Evolutionary conservation across 2,329 filamentous ascomycete genomes (phyloP), one percentile per base, ranked within the genome.

Genomic region (Hypoxylon sp.): DNA sequence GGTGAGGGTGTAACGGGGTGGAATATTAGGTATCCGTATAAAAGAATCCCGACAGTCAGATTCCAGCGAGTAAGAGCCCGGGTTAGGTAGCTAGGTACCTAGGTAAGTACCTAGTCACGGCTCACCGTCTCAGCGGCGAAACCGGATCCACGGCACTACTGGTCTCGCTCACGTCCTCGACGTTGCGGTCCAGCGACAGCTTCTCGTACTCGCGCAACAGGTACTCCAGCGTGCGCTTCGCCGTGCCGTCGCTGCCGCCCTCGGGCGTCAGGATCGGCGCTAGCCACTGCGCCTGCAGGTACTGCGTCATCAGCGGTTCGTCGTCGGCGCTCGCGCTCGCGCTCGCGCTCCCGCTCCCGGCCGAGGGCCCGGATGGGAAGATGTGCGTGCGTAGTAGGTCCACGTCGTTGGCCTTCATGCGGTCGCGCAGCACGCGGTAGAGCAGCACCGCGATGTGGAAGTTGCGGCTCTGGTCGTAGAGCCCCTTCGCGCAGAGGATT

Each of bases 361-460:
- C 17, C 3, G 31, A 9, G 51, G 52, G 10, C 6, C 55, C 50
- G n/a, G 37, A 24, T 14, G 65, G 26, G 54, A 70, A 68, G 68
- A 70, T 26, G 65, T 66, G 65, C 3, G 65, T 70, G 19, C 68
- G 68, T 22, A 70, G 42, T 14, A 70, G 47, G 65, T 70, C 65
- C 31, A 70, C 33, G 55, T 70, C 68, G 55, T 59, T 63, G 9
- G 50, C 65, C 9, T 59, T 63, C 80, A 81, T 81, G 5, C 73
- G 74, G 1, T 78, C 79, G 2, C 76, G 71, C 13, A 81, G 70
- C 1, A 81, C 76, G 0, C 73, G 73, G 58, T 78, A 81, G 0
- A 81, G 67, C 0, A 76, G 76, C 39, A 78, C 71, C 0, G 76
- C 77, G 5, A 81, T 56, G 57, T 80, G 78, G 50, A 81, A 76